Percentiles rank a stretch among this genome's conserved stretches.
These are phyloP conservation scores for Zalaria obscura DNA, from an alignment of 2,329 filamentous ascomycete species.

Conservation along the genomic window DNA sequence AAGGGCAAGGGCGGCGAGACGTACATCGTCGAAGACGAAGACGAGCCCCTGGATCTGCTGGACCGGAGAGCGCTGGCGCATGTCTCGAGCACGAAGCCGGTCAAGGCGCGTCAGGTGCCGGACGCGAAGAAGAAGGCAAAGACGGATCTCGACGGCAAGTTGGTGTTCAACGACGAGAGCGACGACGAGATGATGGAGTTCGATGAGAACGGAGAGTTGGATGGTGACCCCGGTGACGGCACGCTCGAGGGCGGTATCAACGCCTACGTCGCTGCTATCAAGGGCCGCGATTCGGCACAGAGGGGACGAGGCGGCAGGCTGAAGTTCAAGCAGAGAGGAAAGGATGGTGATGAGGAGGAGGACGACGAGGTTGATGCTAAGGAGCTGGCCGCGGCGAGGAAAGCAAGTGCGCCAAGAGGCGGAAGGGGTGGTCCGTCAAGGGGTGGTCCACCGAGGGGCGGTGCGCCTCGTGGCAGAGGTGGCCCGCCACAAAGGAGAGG, in stretches of 20 bases:
- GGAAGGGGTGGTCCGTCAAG: not conserved
- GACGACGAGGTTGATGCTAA: slow-evolving; percentile 18
- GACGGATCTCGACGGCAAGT: slow-evolving; percentile 64
- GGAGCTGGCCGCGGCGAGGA: slow-evolving; percentile 17
- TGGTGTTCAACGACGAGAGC: slow-evolving; percentile 48
- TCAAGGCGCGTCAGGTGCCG: slow-evolving; percentile 40
- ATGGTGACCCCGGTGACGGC: slow-evolving; percentile 22
- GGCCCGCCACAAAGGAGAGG: slow-evolving; percentile 15
- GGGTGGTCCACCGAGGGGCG: not conserved
- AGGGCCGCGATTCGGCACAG: slow-evolving; percentile 42
- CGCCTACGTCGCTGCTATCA: slow-evolving; percentile 47
- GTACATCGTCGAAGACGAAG: slow-evolving; percentile 88
- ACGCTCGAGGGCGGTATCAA: slow-evolving; percentile 39
- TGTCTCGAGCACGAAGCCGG: slow-evolving; percentile 81
- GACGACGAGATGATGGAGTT: slow-evolving; percentile 39
- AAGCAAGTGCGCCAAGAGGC: slow-evolving; percentile 5
- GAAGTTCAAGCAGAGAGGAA: slow-evolving; percentile 40
- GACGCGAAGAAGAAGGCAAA: slow-evolving; percentile 44
- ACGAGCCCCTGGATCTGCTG: slow-evolving; percentile 87
- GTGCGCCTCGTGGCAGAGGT: slow-evolving; percentile 3
- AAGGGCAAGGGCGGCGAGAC: slow-evolving; percentile 43
- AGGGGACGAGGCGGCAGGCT: slow-evolving; percentile 45
- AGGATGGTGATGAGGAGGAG: slow-evolving; percentile 27
- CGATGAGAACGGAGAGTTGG: slow-evolving; percentile 36
- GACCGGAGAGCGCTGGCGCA: slow-evolving; percentile 80